phyloP scores from a whole-genome alignment of 2,329 filamentous ascomycete species.

The Nannizziopsis barbatae region DNA sequence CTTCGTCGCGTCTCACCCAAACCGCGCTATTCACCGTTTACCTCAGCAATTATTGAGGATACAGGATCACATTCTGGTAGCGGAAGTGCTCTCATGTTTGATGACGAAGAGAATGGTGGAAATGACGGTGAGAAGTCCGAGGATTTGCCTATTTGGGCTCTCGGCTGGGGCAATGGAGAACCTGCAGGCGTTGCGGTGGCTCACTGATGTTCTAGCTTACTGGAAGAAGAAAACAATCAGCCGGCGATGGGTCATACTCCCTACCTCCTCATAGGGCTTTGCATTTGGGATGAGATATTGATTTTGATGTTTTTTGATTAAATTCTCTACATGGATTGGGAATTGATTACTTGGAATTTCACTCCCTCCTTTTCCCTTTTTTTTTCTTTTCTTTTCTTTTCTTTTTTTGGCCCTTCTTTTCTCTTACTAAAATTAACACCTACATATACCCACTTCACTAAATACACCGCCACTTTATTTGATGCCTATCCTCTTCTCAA shows the following conservation, averaged over 20 bases:
- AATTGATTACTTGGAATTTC: no score
- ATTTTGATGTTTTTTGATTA: no score
- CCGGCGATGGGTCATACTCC: no score
- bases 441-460: neutral
- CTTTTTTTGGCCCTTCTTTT: neutral
- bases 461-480: constrained; percentile 1
- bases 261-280: no score
- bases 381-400: neutral
- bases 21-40: constrained; percentile 21
- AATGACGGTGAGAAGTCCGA: constrained; percentile 40
- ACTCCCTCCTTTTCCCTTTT: neutral
- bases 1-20: constrained; percentile 28
- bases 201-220: constrained; percentile 21
- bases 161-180: constrained; percentile 36
- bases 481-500: constrained; percentile 16
- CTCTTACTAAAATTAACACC: neutral
- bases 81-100: constrained; percentile 38
- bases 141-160: constrained; percentile 36
- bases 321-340: no score
- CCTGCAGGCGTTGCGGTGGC: constrained; percentile 26
- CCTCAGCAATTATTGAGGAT: constrained; percentile 24
- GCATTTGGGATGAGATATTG: no score
- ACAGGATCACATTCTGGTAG: constrained; percentile 32
- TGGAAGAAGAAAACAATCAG: neutral
- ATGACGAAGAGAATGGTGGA: constrained; percentile 33